phyloP scores from a whole-genome alignment of 495 filamentous ascomycete species.

The Penicillium subrubescens region DNA sequence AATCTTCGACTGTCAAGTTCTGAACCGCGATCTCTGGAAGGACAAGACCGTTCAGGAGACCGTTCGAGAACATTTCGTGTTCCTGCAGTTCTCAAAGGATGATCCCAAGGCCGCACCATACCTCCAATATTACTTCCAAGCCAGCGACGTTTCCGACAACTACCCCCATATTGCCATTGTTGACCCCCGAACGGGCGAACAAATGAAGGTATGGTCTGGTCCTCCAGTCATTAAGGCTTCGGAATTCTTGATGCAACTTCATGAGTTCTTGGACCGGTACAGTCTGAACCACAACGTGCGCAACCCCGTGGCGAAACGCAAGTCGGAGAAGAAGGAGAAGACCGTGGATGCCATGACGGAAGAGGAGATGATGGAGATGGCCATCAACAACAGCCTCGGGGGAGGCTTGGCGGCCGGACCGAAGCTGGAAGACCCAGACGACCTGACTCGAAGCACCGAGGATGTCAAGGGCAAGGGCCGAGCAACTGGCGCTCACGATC shows the following conservation, averaged over 20 bases:
- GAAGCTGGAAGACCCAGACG: conserved; percentile 74
- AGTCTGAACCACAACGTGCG: conserved; percentile 83
- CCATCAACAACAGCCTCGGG: conserved; percentile 80
- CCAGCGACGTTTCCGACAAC: conserved; percentile 68
- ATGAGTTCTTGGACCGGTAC: conserved; percentile 95
- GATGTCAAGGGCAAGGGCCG: conserved; percentile 68
- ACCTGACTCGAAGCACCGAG: conserved; percentile 67
- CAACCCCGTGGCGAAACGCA: conserved; percentile 86
- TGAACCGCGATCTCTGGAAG: conserved; percentile 97
- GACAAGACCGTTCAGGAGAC: conserved; percentile 73
- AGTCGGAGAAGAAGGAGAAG: conserved; percentile 69
- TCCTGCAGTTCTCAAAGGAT: conserved; percentile 86
- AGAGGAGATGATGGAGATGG: conserved; percentile 94
- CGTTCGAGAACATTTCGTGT: conserved; percentile 89
- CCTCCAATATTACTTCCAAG: conserved; percentile 85
- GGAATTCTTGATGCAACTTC: conserved; percentile 88
- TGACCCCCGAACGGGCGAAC: conserved; percentile 93
- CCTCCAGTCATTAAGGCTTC: conserved; percentile 70
- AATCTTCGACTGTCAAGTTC: conserved; percentile 86
- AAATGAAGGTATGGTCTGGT: conserved; percentile 95
- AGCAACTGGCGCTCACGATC: conserved; percentile 44
- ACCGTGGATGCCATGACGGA: conserved; percentile 90
- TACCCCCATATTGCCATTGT: conserved; percentile 96
- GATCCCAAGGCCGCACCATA: conserved; percentile 77
- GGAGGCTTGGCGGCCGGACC: conserved; percentile 33